A percentile compares a stretch with the other conserved stretches of the same genome.
Evolutionary conservation across 148 eudicot genomes (phyloP).

Genomic region (Spergularia bocconei): DNA sequence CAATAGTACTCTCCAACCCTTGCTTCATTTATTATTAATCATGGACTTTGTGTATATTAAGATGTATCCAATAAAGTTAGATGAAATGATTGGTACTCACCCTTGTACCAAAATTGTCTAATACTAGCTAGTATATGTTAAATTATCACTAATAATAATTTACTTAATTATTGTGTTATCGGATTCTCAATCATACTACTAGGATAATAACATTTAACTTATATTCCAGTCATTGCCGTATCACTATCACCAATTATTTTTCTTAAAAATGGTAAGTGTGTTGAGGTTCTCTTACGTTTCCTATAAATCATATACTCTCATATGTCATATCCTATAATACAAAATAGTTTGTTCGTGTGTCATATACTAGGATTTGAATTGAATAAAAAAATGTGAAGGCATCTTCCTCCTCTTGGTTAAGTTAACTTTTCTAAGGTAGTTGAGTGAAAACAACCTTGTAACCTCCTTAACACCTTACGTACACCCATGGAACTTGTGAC

Average conservation of each 20-base stretch:
- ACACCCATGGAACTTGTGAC: conserved; percentile 37
- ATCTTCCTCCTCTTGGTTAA: conserved; percentile 10
- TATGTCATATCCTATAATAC: conserved; percentile 16
- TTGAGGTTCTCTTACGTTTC: conserved; percentile 13
- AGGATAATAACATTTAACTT: conserved; percentile 8
- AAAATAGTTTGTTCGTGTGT: conserved; percentile 20
- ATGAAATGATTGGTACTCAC: conserved; percentile 3
- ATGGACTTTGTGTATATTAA: conserved; percentile 2
- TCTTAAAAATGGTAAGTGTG: conserved; percentile 19
- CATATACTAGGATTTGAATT: conserved; percentile 5
- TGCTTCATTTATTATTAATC: conserved; percentile 14
- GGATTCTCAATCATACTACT: background rate
- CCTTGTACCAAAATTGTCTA: conserved; percentile 1
- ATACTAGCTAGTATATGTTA: background rate
- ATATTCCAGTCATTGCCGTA: background rate
- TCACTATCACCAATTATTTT: background rate
- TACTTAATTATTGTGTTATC: conserved; percentile 3
- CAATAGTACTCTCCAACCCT: background rate
- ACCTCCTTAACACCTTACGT: conserved; percentile 32
- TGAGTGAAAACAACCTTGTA: conserved; percentile 36
- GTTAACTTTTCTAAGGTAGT: conserved; percentile 29
- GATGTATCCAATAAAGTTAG: conserved; percentile 2
- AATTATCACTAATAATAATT: conserved; percentile 1
- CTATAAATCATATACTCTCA: conserved; percentile 12
- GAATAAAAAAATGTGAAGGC: conserved; percentile 19